Conservation (phyloP, 1,139 yeast species). For the Trichomonascaceae sp. region DNA sequence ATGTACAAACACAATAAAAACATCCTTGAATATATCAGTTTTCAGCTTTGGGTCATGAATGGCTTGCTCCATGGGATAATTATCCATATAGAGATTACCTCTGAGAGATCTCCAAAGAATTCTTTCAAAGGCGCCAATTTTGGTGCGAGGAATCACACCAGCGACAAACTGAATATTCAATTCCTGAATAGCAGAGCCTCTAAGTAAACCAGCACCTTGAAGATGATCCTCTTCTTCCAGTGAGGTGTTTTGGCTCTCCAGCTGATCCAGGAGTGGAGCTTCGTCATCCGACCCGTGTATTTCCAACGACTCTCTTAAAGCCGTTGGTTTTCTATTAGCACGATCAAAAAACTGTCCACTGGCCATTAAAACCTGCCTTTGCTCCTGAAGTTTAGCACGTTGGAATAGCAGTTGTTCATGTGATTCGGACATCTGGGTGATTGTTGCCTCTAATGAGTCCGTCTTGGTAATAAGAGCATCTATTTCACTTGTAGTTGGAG, state of each 20-base stretch:
- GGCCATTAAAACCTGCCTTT: constrained; percentile 62
- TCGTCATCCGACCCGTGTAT: constrained; percentile 19
- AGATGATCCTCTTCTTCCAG: constrained; percentile 11
- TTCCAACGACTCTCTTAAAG: constrained; percentile 22
- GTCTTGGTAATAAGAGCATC: constrained; percentile 73
- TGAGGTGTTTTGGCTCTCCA: constrained; percentile 11
- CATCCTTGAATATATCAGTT: constrained; percentile 53
- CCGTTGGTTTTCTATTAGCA: constrained; percentile 17
- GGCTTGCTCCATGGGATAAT: constrained; percentile 60
- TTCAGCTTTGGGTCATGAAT: constrained; percentile 46
- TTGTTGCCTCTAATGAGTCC: constrained; percentile 53
- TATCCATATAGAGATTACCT: constrained; percentile 77
- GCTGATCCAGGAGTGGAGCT: constrained; percentile 21
- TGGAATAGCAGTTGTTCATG: constrained; percentile 48
- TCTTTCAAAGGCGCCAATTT: constrained; percentile 67
- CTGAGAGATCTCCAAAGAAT: constrained; percentile 90
- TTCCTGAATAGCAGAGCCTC: constrained; percentile 13
- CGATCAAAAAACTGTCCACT: constrained; percentile 61
- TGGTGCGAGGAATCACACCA: constrained; percentile 75
- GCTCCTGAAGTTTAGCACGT: constrained; percentile 54
- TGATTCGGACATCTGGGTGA: constrained; percentile 51
- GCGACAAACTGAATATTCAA: constrained; percentile 56
- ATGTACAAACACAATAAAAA: constrained; percentile 82
- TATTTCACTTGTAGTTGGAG: constrained; percentile 58
- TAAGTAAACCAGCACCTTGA: background rate